A percentile compares a stretch with the other conserved stretches of the same genome.
Evolutionary conservation across 2,329 filamentous ascomycete species (phyloP).

Genomic region (Cercospora sojina): DNA sequence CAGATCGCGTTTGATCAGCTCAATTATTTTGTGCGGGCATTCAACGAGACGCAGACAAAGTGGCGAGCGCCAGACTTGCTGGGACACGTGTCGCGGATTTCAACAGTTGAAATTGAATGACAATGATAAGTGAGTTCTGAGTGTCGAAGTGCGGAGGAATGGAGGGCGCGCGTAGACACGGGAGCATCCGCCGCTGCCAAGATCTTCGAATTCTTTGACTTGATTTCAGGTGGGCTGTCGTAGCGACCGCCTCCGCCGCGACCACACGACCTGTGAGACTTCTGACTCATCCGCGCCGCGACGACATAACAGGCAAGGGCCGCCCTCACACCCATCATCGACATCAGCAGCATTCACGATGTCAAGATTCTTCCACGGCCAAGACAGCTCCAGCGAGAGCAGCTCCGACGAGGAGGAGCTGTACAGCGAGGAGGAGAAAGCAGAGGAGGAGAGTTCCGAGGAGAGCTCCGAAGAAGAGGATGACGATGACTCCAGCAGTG

Average conservation of each 20-base stretch:
- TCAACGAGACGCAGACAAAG: not conserved
- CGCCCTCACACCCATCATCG: conserved; percentile 6
- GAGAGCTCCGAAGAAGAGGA: conserved; percentile 39
- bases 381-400: conserved; percentile 94
- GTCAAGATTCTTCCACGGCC: conserved; percentile 95
- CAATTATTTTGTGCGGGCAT: not conserved
- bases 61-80: not conserved
- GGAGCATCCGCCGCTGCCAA: not conserved
- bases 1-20: not conserved
- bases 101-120: not conserved
- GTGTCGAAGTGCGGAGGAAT: not conserved
- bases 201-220: conserved; percentile 2
- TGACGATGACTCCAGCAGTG: conserved; percentile 53
- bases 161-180: not conserved
- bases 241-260: not conserved
- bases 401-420: conserved; percentile 93
- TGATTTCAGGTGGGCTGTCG: conserved; percentile 4
- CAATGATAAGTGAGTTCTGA: not conserved
- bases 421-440: conserved; percentile 74
- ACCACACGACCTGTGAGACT: conserved; percentile 5
- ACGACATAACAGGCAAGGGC: conserved; percentile 20
- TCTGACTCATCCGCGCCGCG: conserved; percentile 12
- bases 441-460: conserved; percentile 55
- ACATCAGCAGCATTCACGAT: conserved; percentile 19
- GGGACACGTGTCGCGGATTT: not conserved